Evolutionary conservation across 345 rosid genomes (phyloP), one percentile per base, ranked within the genome.

Genomic region (Lepidium didymum): DNA sequence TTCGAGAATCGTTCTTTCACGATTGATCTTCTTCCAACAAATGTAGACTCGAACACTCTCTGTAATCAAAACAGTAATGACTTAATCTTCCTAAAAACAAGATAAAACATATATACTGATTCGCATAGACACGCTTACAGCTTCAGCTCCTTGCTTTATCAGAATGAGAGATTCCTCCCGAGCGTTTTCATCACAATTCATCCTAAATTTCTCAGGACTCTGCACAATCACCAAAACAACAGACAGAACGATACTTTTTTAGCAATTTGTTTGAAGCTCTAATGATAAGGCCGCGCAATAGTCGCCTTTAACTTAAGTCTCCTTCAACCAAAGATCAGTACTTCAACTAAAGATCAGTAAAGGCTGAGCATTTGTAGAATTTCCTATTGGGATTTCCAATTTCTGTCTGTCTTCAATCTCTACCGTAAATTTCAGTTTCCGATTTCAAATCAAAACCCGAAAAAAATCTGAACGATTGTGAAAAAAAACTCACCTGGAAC

Each of bases 1-100:
- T 95, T 95, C 0, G 99, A 87, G 83, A 95, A 95, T 1, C 98
- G 82, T 54, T 91, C 97, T 80, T 95, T 95, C 49, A 95, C 65
- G 3, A 91, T 68, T 14, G 83, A 91, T 67, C 70, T 82, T 75
- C 84, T 89, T 57, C 94, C 97, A 11, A 80, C 90, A 76, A 95
- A 95, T 13, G 61, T 72, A 7, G 92, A 86, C 74, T 86, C 94
- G 27, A 89, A 95, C 64, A 95, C 88, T 42, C 91, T 85, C 99
- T 95, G 80, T 53, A 75, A 67, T 6, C 31, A 54, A 29, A 23
- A 71, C 4, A 1, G 45, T 3, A 65, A 59, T 54, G 33, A 37
- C 53, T 31, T 51, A 12, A 33, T 21, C 62, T 35, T 40, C 3
- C 12, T 16, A 53, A 34, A 37, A 36, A 4, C 25, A 1, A 11